A percentile compares a stretch with the other conserved stretches of the same genome.
Evolutionary conservation across 176 grass and related monocot species (phyloP).

Genomic region (Rhynchospora breviuscula): DNA sequence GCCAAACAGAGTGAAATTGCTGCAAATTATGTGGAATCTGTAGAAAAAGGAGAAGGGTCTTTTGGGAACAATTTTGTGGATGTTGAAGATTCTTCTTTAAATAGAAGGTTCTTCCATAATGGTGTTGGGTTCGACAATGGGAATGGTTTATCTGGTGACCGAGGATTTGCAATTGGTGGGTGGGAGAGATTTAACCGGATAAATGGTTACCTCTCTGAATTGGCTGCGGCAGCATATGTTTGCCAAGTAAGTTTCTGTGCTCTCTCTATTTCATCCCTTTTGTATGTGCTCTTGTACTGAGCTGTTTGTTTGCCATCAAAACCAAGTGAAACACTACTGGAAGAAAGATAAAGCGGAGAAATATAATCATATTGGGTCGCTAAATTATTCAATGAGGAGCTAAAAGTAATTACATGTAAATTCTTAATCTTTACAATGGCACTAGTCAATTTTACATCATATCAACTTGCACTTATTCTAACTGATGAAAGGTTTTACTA

Average conservation of each 20-base stretch:
- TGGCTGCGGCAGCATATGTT: conserved; percentile 83
- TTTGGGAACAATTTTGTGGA: conserved; percentile 17
- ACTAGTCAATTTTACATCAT: not conserved
- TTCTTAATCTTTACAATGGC: not conserved
- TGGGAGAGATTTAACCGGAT: conserved; percentile 57
- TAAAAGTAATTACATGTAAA: not conserved
- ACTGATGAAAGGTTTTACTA: not conserved
- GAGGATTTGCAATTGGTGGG: conserved; percentile 81
- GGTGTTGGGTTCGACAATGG: conserved; percentile 83
- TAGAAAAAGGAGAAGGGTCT: conserved; percentile 46
- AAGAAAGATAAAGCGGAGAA: not conserved
- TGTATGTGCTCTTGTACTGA: conserved; percentile 14
- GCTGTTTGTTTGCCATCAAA: not conserved
- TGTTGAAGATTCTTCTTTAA: conserved; percentile 21
- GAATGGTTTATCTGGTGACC: conserved; percentile 60
- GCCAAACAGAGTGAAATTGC: conserved; percentile 70
- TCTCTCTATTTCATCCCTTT: conserved; percentile 11
- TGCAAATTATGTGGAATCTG: conserved; percentile 75
- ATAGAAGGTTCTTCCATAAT: conserved; percentile 40
- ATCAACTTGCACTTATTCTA: not conserved
- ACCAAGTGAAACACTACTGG: not conserved
- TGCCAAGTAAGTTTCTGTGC: conserved; percentile 59
- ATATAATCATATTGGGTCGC: not conserved
- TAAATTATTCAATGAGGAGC: not conserved
- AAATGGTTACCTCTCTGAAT: conserved; percentile 83